These are phyloP conservation scores for Casaregolazyma lundiana DNA, from an alignment of 1,139 yeast genomes.

Conservation along the genomic window DNA sequence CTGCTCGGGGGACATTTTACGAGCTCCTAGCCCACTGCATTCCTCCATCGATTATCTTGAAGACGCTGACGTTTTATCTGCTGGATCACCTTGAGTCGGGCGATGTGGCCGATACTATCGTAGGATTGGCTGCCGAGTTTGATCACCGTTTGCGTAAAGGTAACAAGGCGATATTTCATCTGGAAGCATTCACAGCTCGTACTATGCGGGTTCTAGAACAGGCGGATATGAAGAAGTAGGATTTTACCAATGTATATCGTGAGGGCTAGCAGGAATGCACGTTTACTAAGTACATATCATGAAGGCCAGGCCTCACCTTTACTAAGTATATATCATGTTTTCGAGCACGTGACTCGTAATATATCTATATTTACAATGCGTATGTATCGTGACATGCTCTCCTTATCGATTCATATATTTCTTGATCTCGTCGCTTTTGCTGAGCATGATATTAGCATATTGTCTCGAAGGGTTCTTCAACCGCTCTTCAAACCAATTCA, in stretches of 20 bases:
- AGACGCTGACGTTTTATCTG: slow-evolving; percentile 58
- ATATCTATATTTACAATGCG: slow-evolving; percentile 5
- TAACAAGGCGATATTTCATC: slow-evolving; percentile 82
- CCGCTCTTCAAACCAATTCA: slow-evolving; percentile 53
- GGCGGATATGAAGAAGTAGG: slow-evolving; percentile 11
- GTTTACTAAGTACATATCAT: no score
- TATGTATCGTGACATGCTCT: neutral
- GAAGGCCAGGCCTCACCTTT: no score
- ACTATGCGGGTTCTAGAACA: slow-evolving; percentile 63
- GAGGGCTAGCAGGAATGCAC: no score
- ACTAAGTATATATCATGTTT: neutral
- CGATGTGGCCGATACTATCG: slow-evolving; percentile 46
- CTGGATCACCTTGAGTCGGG: slow-evolving; percentile 40
- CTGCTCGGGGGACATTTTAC: slow-evolving; percentile 69
- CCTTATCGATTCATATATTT: slow-evolving; percentile 31
- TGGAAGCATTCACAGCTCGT: slow-evolving; percentile 90
- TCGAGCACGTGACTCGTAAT: slow-evolving; percentile 1
- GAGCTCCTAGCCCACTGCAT: slow-evolving; percentile 90
- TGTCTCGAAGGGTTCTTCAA: slow-evolving; percentile 61
- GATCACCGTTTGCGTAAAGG: slow-evolving; percentile 90
- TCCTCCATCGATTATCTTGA: slow-evolving; percentile 75
- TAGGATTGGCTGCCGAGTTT: slow-evolving; percentile 66
- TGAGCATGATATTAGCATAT: slow-evolving; percentile 35
- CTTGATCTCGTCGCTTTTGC: slow-evolving; percentile 33
- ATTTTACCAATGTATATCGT: no score